Percentiles rank a stretch among this genome's conserved stretches.
Conservation (phyloP, 202 grass and related monocot species). For the Cymbopogon flexuosus region DNA sequence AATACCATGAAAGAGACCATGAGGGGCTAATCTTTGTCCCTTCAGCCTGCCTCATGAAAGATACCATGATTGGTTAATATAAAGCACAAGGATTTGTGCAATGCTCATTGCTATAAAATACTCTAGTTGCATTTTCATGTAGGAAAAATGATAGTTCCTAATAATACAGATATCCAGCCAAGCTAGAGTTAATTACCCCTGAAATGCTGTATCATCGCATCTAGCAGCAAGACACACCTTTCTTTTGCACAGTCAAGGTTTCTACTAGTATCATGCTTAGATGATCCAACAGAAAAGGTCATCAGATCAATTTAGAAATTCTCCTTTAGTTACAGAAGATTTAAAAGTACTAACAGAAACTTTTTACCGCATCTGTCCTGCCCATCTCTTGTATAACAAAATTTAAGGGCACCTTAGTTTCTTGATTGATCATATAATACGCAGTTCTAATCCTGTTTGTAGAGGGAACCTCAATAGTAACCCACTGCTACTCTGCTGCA, state of each 20-base stretch:
- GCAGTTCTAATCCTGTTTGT: background rate
- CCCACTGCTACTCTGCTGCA: background rate
- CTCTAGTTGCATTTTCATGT: no score
- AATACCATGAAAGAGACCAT: no score
- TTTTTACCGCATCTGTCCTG: background rate
- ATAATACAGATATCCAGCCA: no score
- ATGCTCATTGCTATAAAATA: no score
- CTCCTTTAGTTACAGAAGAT: background rate
- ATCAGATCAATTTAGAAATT: background rate
- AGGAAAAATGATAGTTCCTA: no score
- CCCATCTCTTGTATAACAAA: background rate
- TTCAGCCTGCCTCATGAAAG: no score
- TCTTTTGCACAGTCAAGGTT: background rate
- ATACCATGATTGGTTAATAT: no score
- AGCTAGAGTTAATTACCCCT: no score
- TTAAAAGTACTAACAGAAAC: background rate
- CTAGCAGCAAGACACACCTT: background rate
- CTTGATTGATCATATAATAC: background rate
- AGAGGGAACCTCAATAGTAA: background rate
- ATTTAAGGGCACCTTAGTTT: background rate
- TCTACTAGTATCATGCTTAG: background rate
- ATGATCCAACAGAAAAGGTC: background rate
- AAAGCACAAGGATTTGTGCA: no score
- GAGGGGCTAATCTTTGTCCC: no score
- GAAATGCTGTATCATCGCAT: no score